A percentile compares a stretch with the other conserved stretches of the same genome.
Evolutionary conservation across 2,329 filamentous ascomycete genomes (phyloP).

Genomic region (Exophiala dermatitidis): DNA sequence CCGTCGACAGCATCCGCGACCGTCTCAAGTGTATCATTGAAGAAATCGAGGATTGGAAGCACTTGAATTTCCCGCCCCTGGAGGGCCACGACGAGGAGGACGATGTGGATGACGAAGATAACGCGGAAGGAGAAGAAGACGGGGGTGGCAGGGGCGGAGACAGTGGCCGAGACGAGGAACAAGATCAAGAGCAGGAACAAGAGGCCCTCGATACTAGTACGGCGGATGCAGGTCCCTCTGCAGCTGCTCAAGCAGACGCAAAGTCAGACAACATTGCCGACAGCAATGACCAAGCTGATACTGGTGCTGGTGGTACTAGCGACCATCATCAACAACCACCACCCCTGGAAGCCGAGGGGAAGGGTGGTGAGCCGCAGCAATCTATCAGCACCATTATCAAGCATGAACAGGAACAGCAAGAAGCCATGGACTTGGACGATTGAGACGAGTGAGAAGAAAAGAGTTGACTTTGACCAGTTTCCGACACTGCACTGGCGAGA

Average conservation of each 20-base stretch:
- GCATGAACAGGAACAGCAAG: not conserved
- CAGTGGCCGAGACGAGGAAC: constrained; percentile 10
- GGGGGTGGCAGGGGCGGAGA: constrained; percentile 18
- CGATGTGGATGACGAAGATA: constrained; percentile 18
- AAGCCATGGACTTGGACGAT: constrained; percentile 13
- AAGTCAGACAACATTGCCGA: constrained; percentile 1
- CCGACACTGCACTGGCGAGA: no score
- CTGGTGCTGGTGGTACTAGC: not conserved
- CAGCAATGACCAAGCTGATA: not conserved
- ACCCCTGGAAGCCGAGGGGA: not conserved
- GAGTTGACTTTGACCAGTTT: no score
- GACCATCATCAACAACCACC: not conserved
- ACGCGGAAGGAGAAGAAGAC: not conserved
- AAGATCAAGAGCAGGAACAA: not conserved
- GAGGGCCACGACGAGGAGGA: constrained; percentile 28
- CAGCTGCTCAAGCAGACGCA: constrained; percentile 7
- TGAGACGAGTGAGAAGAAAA: not conserved
- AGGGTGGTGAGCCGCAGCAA: not conserved
- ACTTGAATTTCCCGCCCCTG: constrained; percentile 59
- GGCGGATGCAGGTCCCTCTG: not conserved
- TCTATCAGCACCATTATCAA: constrained; percentile 2
- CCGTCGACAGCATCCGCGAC: constrained; percentile 91
- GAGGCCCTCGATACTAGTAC: no score
- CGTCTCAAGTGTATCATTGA: constrained; percentile 83
- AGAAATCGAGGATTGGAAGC: constrained; percentile 90